Percentiles rank a stretch among this genome's conserved stretches.
Evolutionary conservation across 2,329 filamentous ascomycete genomes (phyloP).

Genomic region (Apiospora aurea): DNA sequence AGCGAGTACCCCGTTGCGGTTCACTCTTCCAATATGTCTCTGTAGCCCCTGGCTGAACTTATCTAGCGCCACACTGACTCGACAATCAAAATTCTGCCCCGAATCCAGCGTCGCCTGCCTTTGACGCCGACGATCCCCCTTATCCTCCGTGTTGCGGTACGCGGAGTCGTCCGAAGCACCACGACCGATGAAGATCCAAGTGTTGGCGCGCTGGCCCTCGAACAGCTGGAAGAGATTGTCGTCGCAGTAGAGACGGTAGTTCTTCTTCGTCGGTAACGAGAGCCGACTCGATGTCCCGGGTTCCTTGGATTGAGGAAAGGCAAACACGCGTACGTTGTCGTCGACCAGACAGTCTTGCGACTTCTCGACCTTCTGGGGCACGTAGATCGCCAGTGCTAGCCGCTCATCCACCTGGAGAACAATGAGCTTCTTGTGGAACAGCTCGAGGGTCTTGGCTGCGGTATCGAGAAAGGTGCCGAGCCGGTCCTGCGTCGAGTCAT

Average conservation of each 20-base stretch:
- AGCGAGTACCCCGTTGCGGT: slow-evolving; percentile 43
- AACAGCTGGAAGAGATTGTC: slow-evolving; percentile 47
- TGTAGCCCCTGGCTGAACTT: slow-evolving; percentile 47
- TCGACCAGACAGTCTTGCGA: slow-evolving; percentile 45
- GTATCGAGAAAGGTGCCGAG: slow-evolving; percentile 46
- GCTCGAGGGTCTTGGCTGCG: slow-evolving; percentile 39
- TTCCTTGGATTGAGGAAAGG: slow-evolving; percentile 48
- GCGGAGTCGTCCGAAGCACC: slow-evolving; percentile 41
- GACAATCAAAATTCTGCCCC: slow-evolving; percentile 23
- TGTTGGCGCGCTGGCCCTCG: slow-evolving; percentile 43
- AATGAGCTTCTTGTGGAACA: slow-evolving; percentile 50
- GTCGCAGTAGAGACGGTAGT: slow-evolving; percentile 48
- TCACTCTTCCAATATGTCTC: slow-evolving; percentile 46
- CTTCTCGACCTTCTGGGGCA: slow-evolving; percentile 44
- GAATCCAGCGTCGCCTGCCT: slow-evolving; percentile 20
- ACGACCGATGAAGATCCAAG: slow-evolving; percentile 46
- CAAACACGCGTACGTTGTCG: slow-evolving; percentile 45
- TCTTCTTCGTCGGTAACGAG: slow-evolving; percentile 45
- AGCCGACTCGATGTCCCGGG: slow-evolving; percentile 40
- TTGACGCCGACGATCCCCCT: slow-evolving; percentile 39
- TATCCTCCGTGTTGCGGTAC: slow-evolving; percentile 38
- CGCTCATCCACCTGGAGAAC: slow-evolving; percentile 46
- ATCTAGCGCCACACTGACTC: slow-evolving; percentile 45
- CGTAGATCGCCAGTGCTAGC: slow-evolving; percentile 48
- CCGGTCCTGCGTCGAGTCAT: slow-evolving; percentile 41